A percentile compares a stretch with the other conserved stretches of the same genome.
Evolutionary conservation across 73 alveolate genomes (phyloP).

Genomic region (Uronychia setigera): DNA sequence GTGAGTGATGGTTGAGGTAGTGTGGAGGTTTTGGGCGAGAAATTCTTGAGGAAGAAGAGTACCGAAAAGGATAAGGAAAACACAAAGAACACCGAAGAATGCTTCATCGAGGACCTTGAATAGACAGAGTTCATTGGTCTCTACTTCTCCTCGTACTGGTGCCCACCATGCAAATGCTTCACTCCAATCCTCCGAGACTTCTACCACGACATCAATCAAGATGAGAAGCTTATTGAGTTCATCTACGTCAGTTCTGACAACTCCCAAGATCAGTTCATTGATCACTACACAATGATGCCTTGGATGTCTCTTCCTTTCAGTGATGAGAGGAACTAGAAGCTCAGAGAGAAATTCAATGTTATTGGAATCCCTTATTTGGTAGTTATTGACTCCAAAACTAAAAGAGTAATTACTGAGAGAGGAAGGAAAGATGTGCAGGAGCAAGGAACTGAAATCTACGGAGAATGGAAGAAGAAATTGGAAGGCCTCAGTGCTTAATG

Average conservation of each 20-base stretch:
- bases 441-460: conserved; percentile 13
- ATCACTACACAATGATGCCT: conserved; percentile 79
- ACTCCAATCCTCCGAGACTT: conserved; percentile 70
- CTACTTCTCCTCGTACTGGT: conserved; percentile 81
- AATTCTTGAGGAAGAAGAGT: conserved; percentile 41
- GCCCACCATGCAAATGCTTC: conserved; percentile 80
- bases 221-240: conserved; percentile 71
- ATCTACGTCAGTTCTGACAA: conserved; percentile 72
- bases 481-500: not conserved
- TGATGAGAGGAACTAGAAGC: conserved; percentile 23
- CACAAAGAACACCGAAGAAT: conserved; percentile 28
- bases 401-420: conserved; percentile 33
- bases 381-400: conserved; percentile 37
- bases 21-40: conserved; percentile 35
- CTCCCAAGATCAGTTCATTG: conserved; percentile 63
- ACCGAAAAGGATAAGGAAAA: conserved; percentile 47
- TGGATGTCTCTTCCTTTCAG: conserved; percentile 75
- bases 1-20: conserved; percentile 4
- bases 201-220: conserved; percentile 73
- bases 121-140: conserved; percentile 57
- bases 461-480: conserved; percentile 14
- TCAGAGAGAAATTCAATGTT: conserved; percentile 43
- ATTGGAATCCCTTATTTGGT: conserved; percentile 62
- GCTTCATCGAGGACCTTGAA: conserved; percentile 53
- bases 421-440: conserved; percentile 71